These are phyloP conservation scores for Nakaseomyces delphensis DNA, from an alignment of 1,139 yeast genomes.

Conservation along the genomic window DNA sequence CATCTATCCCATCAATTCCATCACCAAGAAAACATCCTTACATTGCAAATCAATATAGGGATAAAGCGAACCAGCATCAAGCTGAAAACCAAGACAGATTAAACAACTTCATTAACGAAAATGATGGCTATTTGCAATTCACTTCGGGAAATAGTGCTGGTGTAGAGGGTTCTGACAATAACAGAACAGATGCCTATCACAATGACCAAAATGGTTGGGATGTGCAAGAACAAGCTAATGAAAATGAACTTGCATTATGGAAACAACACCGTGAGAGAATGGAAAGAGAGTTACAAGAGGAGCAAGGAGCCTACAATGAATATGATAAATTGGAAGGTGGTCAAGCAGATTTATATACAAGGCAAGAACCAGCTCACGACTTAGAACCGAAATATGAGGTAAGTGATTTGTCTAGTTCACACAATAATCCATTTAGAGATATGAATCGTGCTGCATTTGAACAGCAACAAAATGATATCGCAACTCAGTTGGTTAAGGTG, in stretches of 20 bases:
- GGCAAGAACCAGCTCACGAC: conserved; percentile 2
- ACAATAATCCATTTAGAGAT: conserved; percentile 27
- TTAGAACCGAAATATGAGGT: conserved; percentile 1
- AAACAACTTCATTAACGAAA: conserved; percentile 20
- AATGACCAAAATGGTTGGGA: conserved; percentile 6
- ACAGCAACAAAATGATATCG: conserved; percentile 14
- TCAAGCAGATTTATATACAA: conserved; percentile 8
- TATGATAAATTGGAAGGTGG: conserved; percentile 8
- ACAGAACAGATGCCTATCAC: not conserved
- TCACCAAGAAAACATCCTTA: conserved; percentile 7
- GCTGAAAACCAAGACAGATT: conserved; percentile 13
- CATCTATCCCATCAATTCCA: conserved; percentile 6
- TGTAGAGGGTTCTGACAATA: conserved; percentile 3
- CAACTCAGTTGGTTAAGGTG: conserved; percentile 6
- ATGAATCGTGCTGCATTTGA: conserved; percentile 20
- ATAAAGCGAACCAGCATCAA: conserved; percentile 1
- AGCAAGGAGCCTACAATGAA: conserved; percentile 1
- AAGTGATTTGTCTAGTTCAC: conserved; percentile 9
- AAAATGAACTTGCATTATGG: conserved; percentile 10
- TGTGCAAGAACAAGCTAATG: conserved; percentile 8
- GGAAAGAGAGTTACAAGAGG: conserved; percentile 19
- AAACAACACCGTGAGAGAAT: conserved; percentile 14
- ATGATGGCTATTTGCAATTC: conserved; percentile 22
- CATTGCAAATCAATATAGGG: conserved; percentile 2
- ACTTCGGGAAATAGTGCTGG: conserved; percentile 13